Conservation (phyloP, 1,284 basidiomycete species). For the Leucoagaricus sp. region DNA sequence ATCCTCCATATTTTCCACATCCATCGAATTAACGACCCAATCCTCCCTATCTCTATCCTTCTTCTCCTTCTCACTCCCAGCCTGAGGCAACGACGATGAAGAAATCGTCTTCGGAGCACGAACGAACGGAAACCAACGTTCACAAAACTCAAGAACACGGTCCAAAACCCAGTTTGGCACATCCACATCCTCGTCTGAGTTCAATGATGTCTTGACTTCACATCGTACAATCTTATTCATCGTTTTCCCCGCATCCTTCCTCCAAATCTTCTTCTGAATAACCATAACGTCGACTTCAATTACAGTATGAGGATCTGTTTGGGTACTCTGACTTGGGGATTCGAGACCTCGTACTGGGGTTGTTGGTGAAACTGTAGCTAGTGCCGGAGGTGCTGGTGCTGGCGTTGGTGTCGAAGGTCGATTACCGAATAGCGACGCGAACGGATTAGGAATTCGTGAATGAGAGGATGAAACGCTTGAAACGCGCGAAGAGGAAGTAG, state of each 20-base stretch:
- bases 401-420: conserved; percentile 19
- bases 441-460: conserved; percentile 62
- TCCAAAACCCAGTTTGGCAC: conserved; percentile 69
- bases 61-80: conserved; percentile 20
- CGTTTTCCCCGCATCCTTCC: conserved; percentile 57
- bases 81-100: neutral
- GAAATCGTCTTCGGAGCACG: conserved; percentile 3
- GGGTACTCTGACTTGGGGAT: no score
- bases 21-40: conserved; percentile 13
- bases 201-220: conserved; percentile 47
- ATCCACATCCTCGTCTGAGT: conserved; percentile 19
- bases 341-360: conserved; percentile 31
- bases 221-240: conserved; percentile 59
- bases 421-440: conserved; percentile 65
- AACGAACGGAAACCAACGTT: conserved; percentile 51
- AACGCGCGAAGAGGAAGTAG: neutral
- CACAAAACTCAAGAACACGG: conserved; percentile 57
- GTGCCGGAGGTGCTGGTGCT: conserved; percentile 21
- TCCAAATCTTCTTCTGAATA: conserved; percentile 52
- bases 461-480: conserved; percentile 14
- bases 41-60: no score
- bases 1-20: conserved; percentile 42
- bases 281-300: conserved; percentile 61
- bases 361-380: conserved; percentile 25
- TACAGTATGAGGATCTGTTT: conserved; percentile 20